phyloP scores from a whole-genome alignment of 257 asterid genomes.

The Ligustrum vulgare region DNA sequence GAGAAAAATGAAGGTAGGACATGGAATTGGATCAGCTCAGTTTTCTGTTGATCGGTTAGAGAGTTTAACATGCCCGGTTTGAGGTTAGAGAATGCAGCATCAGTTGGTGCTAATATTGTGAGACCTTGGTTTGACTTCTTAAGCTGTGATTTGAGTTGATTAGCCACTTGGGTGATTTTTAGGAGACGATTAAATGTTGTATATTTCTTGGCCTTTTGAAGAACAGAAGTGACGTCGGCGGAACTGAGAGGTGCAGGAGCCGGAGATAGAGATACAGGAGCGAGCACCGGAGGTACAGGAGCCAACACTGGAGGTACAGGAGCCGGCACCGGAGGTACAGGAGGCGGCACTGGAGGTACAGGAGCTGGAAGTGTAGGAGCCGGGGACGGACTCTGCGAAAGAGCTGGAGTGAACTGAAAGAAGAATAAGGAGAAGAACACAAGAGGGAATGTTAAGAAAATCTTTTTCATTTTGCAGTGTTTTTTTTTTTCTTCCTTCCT shows the following conservation, averaged over 20 bases:
- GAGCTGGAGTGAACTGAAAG: background rate
- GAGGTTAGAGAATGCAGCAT: slow-evolving; percentile 40
- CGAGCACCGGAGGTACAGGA: slow-evolving; percentile 40
- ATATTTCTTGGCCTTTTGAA: slow-evolving; percentile 51
- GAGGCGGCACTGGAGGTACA: slow-evolving; percentile 28
- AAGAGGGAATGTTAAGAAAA: background rate
- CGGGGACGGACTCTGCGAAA: background rate
- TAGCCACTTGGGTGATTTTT: slow-evolving; percentile 46
- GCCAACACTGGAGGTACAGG: slow-evolving; percentile 33
- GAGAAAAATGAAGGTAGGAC: slow-evolving; percentile 34
- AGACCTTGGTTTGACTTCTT: slow-evolving; percentile 49
- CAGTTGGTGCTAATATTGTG: slow-evolving; percentile 39
- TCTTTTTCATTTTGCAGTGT: slow-evolving; percentile 7
- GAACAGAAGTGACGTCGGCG: slow-evolving; percentile 48
- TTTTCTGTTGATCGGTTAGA: slow-evolving; percentile 34
- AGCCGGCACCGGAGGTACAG: slow-evolving; percentile 41
- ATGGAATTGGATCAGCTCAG: slow-evolving; percentile 42
- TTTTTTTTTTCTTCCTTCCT: background rate
- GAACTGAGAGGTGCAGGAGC: slow-evolving; percentile 51
- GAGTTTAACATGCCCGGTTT: slow-evolving; percentile 39
- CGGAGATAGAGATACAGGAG: slow-evolving; percentile 42
- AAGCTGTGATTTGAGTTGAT: slow-evolving; percentile 50
- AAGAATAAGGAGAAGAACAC: background rate
- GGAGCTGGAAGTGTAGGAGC: background rate
- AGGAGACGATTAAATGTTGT: slow-evolving; percentile 51